Evolutionary conservation across 257 asterid genomes (phyloP), one percentile per base, ranked within the genome.

Genomic region (Apocynum venetum): DNA sequence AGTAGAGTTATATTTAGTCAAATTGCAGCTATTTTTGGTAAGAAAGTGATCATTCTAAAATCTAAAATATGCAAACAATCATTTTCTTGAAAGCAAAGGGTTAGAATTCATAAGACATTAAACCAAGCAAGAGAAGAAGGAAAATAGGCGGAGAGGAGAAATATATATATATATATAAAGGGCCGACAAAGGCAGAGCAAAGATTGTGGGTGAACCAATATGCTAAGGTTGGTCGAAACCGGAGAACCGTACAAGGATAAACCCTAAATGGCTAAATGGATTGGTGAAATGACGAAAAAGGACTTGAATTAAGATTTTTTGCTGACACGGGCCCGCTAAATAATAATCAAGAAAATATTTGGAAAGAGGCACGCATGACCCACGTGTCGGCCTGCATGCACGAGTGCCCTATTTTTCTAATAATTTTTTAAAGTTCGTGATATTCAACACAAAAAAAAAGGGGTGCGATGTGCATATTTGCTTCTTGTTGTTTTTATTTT

Each of bases 301-400:
- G 88, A 78, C 81, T 80, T 76, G 67, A 51, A 6, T 71, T 83
- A 47, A 17, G 57, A 59, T 68, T 68, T 3, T 51, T 82, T 78
- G 81, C 75, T 78, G 85, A 77, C 79, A 46, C 14, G 13, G 41
- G 47, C 81, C 85, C 84, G 86, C 85, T 81, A 77, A 82, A 82
- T 20, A 46, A 38, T 38, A 44, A 6, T 13, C 74, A 38, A 35
- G 47, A n/a, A 59, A 46, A 9, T 53, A 52, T 4, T 76, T 25
- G n/a, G 8, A 52, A 47, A 73, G 40, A 40, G 76, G 82, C 15
- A 64, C 67, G 79, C 74, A 40, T 61, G 74, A 76, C 10, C 81
- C 93, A 84, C 93, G 91, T 87, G 91, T 84, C 91, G 72, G 38
- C 80, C 46, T 85, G 90, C 93, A 85, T 89, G 91, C 75, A 59